A percentile compares a stretch with the other conserved stretches of the same genome.
phyloP scores from a whole-genome alignment of 2,329 filamentous ascomycete species.

The Ophiostoma angusticollis region DNA sequence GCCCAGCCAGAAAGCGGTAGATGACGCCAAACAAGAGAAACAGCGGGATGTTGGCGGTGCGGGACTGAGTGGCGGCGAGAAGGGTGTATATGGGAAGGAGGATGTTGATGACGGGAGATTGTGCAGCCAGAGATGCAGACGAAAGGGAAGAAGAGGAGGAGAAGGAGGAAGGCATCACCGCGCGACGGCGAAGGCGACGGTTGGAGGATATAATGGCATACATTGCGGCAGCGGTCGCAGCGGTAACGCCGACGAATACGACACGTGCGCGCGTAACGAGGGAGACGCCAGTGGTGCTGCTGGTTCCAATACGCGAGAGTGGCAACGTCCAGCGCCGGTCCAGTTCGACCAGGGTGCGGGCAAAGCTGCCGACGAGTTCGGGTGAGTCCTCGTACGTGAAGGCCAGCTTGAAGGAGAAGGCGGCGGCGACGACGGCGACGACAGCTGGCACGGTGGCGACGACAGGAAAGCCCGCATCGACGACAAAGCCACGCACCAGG shows the following conservation, averaged over 20 bases:
- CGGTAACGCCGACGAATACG: conserved; percentile 35
- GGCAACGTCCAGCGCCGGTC: no score
- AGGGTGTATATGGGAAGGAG: conserved; percentile 62
- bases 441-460: conserved; percentile 27
- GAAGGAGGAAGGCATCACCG: no score
- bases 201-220: conserved; percentile 24
- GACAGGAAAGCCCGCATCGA: conserved; percentile 28
- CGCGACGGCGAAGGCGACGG: no score
- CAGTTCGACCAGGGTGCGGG: conserved; percentile 25
- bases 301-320: background rate
- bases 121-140: background rate
- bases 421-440: conserved; percentile 31
- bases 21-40: conserved; percentile 61
- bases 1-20: conserved; percentile 31
- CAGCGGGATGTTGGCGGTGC: conserved; percentile 72
- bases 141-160: conserved; percentile 14
- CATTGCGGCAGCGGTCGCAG: conserved; percentile 26
- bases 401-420: conserved; percentile 75
- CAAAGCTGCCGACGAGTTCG: conserved; percentile 50
- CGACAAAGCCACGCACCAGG: conserved; percentile 29
- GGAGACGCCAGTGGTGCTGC: conserved; percentile 27
- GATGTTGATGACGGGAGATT: conserved; percentile 18
- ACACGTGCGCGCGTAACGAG: conserved; percentile 36
- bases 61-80: conserved; percentile 76
- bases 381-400: conserved; percentile 83